A percentile compares a stretch with the other conserved stretches of the same genome.
These are phyloP conservation scores for Sphagnum tenellum DNA, from an alignment of 225 moss, liverwort and hornwort species.

Conservation along the genomic window DNA sequence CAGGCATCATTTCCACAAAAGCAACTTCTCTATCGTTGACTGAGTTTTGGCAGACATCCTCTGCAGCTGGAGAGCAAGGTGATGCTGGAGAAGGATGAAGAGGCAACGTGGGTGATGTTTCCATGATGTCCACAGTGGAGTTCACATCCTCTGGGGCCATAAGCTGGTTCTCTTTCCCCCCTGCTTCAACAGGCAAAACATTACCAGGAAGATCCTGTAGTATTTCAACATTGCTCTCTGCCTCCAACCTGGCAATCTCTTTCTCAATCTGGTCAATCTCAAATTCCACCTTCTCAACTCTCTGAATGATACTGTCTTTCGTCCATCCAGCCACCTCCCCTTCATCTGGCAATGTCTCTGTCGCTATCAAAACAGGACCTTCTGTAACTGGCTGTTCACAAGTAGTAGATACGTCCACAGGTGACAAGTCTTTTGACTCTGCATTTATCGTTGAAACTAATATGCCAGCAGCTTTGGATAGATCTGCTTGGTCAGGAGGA, in stretches of 20 bases:
- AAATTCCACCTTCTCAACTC: constrained; percentile 81
- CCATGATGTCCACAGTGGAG: no score
- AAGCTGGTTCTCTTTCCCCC: no score
- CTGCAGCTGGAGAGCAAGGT: constrained; percentile 8
- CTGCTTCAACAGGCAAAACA: no score
- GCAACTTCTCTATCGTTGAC: constrained; percentile 7
- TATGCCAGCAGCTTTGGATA: no score
- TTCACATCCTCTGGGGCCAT: no score
- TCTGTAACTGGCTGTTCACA: constrained; percentile 25
- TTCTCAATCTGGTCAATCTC: constrained; percentile 86
- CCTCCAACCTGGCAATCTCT: constrained; percentile 51
- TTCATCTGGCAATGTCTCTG: constrained; percentile 24
- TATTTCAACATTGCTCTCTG: constrained; percentile 11
- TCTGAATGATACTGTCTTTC: constrained; percentile 61
- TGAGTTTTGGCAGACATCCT: constrained; percentile 12
- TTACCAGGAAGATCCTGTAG: not conserved
- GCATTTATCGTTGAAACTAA: no score
- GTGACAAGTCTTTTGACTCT: no score
- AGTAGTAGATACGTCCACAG: not conserved
- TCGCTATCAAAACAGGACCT: constrained; percentile 5
- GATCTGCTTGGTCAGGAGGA: no score
- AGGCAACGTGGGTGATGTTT: constrained; percentile 1
- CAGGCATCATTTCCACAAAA: constrained; percentile 5
- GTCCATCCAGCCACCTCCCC: constrained; percentile 47
- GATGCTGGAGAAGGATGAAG: constrained; percentile 7